Evolutionary conservation across 805 yeast species (phyloP), one percentile per base, ranked within the genome.

Genomic region (Brettanomyces sp.): DNA sequence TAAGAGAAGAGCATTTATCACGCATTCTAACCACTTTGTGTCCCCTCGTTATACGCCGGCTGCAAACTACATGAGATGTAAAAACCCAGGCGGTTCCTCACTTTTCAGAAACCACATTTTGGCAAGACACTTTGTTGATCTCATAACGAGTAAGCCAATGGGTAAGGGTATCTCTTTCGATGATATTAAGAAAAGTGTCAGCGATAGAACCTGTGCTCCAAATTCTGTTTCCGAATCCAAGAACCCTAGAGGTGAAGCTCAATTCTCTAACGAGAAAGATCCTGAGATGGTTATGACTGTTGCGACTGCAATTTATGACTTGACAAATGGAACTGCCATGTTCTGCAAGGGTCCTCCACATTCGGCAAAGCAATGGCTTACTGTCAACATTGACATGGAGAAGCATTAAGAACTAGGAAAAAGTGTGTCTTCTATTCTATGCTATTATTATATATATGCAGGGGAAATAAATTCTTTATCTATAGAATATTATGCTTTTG

Each of bases 301-400:
- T 21, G 49, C 44, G 13, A 43, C 49, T 3, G 46, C 47, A 12
- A 46, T 46, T 34, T 46, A 46, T 33, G 48, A 46, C 41, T 23
- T 46, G n/a, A 46, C 43, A n/a, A 44, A 44, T 18, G 49, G 49
- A 6, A 44, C 41, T 6, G 49, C 47, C 6, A 43, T 44, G 7
- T 43, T 46, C 33, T 46, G 49, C 30, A 46, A 46, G 30, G 47
- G 49, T 14, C 49, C 49, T 33, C 49, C 49, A 13, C 46, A 46
- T 39, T 24, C 44, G 22, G 49, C 47, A 4, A 46, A 18, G 23
- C 13, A 38, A 14, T 46, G 49, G 49, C 44, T 43, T 28, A 39
- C 47, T 28, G 37, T 43, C 32, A 22, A 39, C 34, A 46, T 46
- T 34, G 41, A 46, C 12, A 46, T 46, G 49, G 49, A 46, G 38